Conservation (phyloP, 148 eudicot species). For the Rhododendron simsii region DNA sequence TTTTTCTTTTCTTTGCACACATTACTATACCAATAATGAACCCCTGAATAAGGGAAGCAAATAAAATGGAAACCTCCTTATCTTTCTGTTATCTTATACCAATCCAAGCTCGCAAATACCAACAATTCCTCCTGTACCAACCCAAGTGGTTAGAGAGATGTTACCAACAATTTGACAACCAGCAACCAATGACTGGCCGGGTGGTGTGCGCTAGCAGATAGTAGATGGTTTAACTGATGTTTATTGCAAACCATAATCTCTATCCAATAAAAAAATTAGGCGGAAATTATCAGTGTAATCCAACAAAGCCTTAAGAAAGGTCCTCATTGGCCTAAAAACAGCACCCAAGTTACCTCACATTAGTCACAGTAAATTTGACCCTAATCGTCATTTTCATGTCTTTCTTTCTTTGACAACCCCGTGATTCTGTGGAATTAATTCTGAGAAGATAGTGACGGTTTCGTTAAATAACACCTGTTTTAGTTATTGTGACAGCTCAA, state of each 20-base stretch:
- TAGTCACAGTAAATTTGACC: neutral
- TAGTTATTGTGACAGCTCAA: constrained; percentile 5
- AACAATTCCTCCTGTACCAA: neutral
- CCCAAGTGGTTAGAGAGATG: neutral
- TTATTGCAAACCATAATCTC: neutral
- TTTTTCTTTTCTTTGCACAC: neutral
- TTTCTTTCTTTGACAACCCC: neutral
- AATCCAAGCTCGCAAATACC: neutral
- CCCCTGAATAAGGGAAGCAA: neutral
- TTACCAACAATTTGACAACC: neutral
- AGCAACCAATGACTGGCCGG: neutral
- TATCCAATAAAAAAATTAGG: neutral
- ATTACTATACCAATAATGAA: neutral
- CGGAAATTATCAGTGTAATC: neutral
- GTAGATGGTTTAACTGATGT: neutral
- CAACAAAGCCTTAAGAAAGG: neutral
- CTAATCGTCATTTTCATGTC: neutral
- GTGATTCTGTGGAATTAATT: neutral
- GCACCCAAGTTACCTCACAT: neutral
- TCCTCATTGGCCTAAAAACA: neutral
- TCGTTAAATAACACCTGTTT: neutral
- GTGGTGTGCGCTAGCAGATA: neutral
- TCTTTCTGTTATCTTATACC: neutral
- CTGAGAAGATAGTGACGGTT: neutral
- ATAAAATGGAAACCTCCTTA: neutral